phyloP scores from a whole-genome alignment of 2,329 filamentous ascomycete species.

The Fusarium albidum region DNA sequence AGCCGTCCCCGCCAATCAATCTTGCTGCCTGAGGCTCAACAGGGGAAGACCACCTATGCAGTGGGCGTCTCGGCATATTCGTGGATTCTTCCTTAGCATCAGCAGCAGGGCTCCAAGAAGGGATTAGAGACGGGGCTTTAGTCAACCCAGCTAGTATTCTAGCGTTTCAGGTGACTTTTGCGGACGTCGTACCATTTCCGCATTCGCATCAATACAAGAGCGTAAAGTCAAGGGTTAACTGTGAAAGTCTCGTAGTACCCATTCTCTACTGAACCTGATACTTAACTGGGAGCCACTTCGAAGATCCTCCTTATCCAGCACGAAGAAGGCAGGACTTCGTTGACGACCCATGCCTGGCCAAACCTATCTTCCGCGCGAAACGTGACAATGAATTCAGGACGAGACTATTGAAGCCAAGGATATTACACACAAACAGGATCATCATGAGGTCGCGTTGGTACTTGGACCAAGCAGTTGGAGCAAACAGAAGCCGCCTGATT shows the following conservation, averaged over 20 bases:
- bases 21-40: conserved; percentile 35
- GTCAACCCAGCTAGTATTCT: no score
- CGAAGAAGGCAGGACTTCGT: no score
- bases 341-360: no score
- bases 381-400: no score
- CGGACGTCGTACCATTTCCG: not conserved
- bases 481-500: conserved; percentile 16
- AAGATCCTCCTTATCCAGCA: no score
- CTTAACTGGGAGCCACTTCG: no score
- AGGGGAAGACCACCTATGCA: not conserved
- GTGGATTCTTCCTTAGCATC: not conserved
- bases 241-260: no score
- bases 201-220: no score
- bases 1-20: conserved; percentile 23
- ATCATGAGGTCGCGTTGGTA: conserved; percentile 5
- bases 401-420: no score
- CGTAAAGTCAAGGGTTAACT: no score
- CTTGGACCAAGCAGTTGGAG: conserved; percentile 20
- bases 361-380: no score
- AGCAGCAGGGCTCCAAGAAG: conserved; percentile 8
- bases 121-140: not conserved
- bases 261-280: no score
- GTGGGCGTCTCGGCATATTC: conserved; percentile 1
- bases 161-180: not conserved
- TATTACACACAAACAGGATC: not conserved